Evolutionary conservation across 805 yeast genomes (phyloP).

Genomic region (Candida maltosa): DNA sequence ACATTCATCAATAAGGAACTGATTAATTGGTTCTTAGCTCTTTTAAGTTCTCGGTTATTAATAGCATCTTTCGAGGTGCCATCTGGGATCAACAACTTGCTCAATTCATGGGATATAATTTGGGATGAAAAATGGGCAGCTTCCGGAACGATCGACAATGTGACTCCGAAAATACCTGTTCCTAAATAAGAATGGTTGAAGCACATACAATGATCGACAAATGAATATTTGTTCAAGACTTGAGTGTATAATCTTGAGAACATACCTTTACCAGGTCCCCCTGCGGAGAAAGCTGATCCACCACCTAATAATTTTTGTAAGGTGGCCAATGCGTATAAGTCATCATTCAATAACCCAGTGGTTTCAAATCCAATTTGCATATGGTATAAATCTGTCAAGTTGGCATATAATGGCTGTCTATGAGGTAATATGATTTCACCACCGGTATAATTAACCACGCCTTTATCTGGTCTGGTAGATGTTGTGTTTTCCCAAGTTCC

Average conservation of each 20-base stretch:
- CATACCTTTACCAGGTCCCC: conserved; percentile 99
- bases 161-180: conserved; percentile 87
- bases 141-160: conserved; percentile 79
- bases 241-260: conserved; percentile 89
- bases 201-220: conserved; percentile 81
- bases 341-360: conserved; percentile 75
- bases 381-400: conserved; percentile 77
- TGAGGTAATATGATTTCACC: conserved; percentile 38
- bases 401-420: conserved; percentile 38
- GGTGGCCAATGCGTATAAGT: conserved; percentile 86
- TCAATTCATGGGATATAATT: conserved; percentile 52
- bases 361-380: conserved; percentile 89
- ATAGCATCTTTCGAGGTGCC: conserved; percentile 53
- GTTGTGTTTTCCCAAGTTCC: conserved; percentile 49
- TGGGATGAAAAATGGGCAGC: conserved; percentile 85
- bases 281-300: conserved; percentile 96
- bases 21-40: conserved; percentile 91
- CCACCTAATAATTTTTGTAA: conserved; percentile 91
- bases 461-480: conserved; percentile 31
- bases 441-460: conserved; percentile 60
- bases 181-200: conserved; percentile 90
- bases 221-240: conserved; percentile 87
- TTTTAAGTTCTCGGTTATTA: conserved; percentile 65
- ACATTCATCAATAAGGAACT: conserved; percentile 88
- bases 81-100: conserved; percentile 30